Conservation (phyloP, 1,284 basidiomycete species). For the Baeospora myosura region DNA sequence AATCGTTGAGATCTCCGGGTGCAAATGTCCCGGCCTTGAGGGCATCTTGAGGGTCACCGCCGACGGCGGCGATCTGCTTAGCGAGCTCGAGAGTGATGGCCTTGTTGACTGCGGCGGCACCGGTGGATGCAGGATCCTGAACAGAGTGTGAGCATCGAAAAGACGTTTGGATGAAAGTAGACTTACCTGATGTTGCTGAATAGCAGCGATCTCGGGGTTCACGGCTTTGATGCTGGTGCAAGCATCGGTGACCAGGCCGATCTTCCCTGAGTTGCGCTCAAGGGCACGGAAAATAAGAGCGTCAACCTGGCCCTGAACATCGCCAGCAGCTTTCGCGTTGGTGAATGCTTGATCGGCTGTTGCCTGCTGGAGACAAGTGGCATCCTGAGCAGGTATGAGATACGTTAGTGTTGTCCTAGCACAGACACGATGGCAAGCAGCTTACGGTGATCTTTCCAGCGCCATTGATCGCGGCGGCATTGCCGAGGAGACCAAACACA, state of each 20-base stretch:
- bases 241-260: slow-evolving; percentile 41
- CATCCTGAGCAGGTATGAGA: slow-evolving; percentile 30
- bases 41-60: slow-evolving; percentile 55
- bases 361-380: slow-evolving; percentile 60
- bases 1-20: slow-evolving; percentile 46
- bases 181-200: slow-evolving; percentile 53
- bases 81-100: slow-evolving; percentile 53
- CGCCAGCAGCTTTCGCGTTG: slow-evolving; percentile 57
- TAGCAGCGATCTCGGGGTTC: slow-evolving; percentile 63
- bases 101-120: slow-evolving; percentile 57
- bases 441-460: slow-evolving; percentile 46
- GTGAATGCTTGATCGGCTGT: slow-evolving; percentile 65
- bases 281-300: slow-evolving; percentile 61
- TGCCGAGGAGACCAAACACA: slow-evolving; percentile 60
- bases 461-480: slow-evolving; percentile 51
- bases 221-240: slow-evolving; percentile 51
- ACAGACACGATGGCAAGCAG: slow-evolving; percentile 1
- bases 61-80: slow-evolving; percentile 54
- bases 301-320: slow-evolving; percentile 49
- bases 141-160: slow-evolving; percentile 3
- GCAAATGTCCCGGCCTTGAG: slow-evolving; percentile 60
- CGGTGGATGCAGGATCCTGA: slow-evolving; percentile 53
- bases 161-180: not conserved
- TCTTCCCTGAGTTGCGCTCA: slow-evolving; percentile 57
- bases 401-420: slow-evolving; percentile 4